These are phyloP conservation scores for Verticillium dahliae DNA, from an alignment of 2,329 filamentous ascomycete species.

Conservation along the genomic window DNA sequence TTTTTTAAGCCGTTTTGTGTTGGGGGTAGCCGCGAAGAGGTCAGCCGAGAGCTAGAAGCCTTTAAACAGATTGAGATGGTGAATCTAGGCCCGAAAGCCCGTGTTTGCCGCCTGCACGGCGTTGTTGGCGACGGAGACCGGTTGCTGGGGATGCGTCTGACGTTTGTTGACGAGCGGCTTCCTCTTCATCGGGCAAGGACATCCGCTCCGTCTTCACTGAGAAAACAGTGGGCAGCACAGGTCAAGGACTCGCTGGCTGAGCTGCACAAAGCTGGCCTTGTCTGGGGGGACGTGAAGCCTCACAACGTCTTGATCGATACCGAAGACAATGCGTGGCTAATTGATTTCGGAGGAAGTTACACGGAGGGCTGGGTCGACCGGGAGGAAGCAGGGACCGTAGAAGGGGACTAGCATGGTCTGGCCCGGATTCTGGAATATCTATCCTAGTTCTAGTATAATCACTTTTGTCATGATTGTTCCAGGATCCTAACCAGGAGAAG, in stretches of 20 bases:
- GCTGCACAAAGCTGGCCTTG: slow-evolving; percentile 14
- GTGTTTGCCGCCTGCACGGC: background rate
- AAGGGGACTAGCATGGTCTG: slow-evolving; percentile 17
- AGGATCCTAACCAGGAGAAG: too few species aligned
- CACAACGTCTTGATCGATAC: slow-evolving; percentile 21
- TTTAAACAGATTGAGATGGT: background rate
- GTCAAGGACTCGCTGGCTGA: slow-evolving; percentile 8
- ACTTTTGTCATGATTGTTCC: background rate
- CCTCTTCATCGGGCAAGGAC: background rate
- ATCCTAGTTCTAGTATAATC: background rate
- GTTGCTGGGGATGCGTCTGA: background rate
- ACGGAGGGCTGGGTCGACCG: slow-evolving; percentile 21
- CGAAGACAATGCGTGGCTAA: slow-evolving; percentile 20
- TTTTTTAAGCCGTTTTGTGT: background rate
- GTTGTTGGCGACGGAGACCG: background rate
- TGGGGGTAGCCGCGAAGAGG: background rate
- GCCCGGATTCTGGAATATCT: slow-evolving; percentile 5
- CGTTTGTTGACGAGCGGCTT: background rate
- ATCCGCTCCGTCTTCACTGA: background rate
- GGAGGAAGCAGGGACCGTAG: slow-evolving; percentile 15
- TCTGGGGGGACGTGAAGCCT: slow-evolving; percentile 23
- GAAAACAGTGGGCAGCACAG: slow-evolving; percentile 11
- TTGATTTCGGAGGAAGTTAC: slow-evolving; percentile 23
- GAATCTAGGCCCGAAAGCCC: background rate
- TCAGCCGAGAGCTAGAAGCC: background rate